phyloP scores from a whole-genome alignment of 1,284 basidiomycete genomes.

The Malassezia psittaci region DNA sequence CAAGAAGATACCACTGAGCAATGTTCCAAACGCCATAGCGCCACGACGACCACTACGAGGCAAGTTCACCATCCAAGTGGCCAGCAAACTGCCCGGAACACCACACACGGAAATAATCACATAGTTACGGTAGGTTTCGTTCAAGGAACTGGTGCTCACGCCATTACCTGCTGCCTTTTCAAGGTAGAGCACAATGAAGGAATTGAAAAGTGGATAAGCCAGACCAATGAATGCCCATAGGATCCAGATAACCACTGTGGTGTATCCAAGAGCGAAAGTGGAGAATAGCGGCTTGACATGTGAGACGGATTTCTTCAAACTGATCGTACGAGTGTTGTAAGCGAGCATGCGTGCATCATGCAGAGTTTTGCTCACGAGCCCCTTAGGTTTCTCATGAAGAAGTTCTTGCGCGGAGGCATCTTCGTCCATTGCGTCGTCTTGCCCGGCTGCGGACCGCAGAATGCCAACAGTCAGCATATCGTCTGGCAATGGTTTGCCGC shows the following conservation, averaged over 20 bases:
- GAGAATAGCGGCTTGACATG: slow-evolving; percentile 41
- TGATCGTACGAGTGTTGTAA: not conserved
- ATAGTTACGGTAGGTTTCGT: slow-evolving; percentile 38
- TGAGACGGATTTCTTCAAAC: not conserved
- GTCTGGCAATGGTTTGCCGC: slow-evolving; percentile 34
- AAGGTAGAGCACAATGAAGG: slow-evolving; percentile 44
- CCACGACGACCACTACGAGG: slow-evolving; percentile 42
- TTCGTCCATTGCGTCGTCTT: slow-evolving; percentile 28
- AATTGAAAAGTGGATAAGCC: slow-evolving; percentile 47
- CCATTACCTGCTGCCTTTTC: slow-evolving; percentile 10
- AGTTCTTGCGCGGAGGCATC: slow-evolving; percentile 17
- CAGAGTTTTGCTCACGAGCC: slow-evolving; percentile 1
- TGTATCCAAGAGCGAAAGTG: slow-evolving; percentile 33
- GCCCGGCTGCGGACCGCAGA: slow-evolving; percentile 41
- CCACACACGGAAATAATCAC: slow-evolving; percentile 45
- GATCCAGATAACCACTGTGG: slow-evolving; percentile 30
- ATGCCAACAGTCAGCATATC: slow-evolving; percentile 40
- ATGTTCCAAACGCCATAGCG: slow-evolving; percentile 41
- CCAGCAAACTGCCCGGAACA: slow-evolving; percentile 42
- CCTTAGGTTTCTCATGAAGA: not conserved
- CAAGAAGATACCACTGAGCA: slow-evolving; percentile 44
- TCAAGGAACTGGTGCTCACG: slow-evolving; percentile 5
- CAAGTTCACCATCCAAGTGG: slow-evolving; percentile 42
- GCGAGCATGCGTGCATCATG: not conserved
- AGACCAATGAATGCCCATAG: slow-evolving; percentile 46